Conservation (phyloP, 176 grass and related monocot species). For the Cocos nucifera region DNA sequence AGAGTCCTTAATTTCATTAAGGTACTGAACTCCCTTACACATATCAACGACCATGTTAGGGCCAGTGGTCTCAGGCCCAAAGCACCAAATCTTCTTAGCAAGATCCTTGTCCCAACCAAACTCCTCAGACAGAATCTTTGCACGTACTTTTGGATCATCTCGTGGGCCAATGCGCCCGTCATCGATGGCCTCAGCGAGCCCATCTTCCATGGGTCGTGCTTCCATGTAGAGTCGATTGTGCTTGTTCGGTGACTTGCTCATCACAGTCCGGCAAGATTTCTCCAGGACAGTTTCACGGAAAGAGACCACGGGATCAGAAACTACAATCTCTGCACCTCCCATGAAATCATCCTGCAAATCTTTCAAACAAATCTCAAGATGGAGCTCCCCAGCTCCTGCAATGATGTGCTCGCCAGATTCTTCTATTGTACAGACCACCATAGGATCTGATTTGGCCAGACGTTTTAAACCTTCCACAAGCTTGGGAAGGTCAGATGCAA, state of each 20-base stretch:
- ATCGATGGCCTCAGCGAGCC: constrained; percentile 70
- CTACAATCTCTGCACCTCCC: constrained; percentile 74
- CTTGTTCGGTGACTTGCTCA: constrained; percentile 91
- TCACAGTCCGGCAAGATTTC: constrained; percentile 69
- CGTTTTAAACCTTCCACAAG: constrained; percentile 84
- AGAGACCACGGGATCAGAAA: constrained; percentile 67
- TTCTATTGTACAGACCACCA: constrained; percentile 70
- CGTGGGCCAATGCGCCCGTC: constrained; percentile 57
- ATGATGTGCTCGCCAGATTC: constrained; percentile 88
- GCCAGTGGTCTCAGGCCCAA: constrained; percentile 76
- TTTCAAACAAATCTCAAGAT: constrained; percentile 75
- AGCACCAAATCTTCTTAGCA: constrained; percentile 88
- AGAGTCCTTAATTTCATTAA: constrained; percentile 89
- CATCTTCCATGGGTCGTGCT: constrained; percentile 57
- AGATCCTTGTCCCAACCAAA: constrained; percentile 84
- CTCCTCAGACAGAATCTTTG: constrained; percentile 65
- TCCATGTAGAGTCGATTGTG: constrained; percentile 83
- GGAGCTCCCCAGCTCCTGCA: constrained; percentile 74
- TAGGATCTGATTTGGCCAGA: constrained; percentile 74
- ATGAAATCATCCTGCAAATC: constrained; percentile 84
- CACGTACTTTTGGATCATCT: constrained; percentile 67
- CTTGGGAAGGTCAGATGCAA: constrained; percentile 70
- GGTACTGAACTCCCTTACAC: constrained; percentile 91
- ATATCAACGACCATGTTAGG: constrained; percentile 87
- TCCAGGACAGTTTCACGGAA: constrained; percentile 92